Base-by-base conservation (phyloP, 116 monocot species). In the Iris pallida region DNA sequence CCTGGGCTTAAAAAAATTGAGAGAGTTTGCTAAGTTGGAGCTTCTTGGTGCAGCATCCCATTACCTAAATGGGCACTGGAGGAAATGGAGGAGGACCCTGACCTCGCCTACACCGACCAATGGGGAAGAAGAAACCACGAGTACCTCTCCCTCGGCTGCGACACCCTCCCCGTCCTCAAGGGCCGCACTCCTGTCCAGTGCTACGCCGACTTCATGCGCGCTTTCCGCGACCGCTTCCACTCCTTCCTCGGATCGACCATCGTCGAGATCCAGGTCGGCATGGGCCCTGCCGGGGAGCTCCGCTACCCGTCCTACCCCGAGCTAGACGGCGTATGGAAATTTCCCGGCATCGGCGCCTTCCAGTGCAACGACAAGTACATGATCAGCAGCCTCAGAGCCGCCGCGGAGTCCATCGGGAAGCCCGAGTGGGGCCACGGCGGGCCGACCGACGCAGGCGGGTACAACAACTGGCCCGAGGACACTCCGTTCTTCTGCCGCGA, bases 251-350 rank as follows among this genome's bases (percentile, higher is more conserved):
- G 95, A 64, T 83, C 81, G 72, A 95, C 88, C 68, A 84, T 95
- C 64, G 67, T 86, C n/a, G 95, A 95, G 75, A 84, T 95, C 19
- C 95, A 95, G 65, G 91, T 90, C 0, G 95, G 95, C 3, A 86
- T 90, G 95, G 95, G 95, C 1, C 95, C 95, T 0, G 90, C 95
- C 11, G 95, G 95, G 0, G 95, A 95, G 79, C 81, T 95, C 14
- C 61, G 95, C 18, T 95, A 90, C 79, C 90, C 90, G 0, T 95
- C 95, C 0, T 95, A 95, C 53, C 95, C 88, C 0, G 95, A 95
- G 79, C 66, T 68, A 15, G 51, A 86, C 47, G 90, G 90, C 19
- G 88, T 88, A 6, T 90, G 90, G 95, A 81, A 68, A 17, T 95
- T 90, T 56, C 95, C 90, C 0, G 95, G 95, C 5, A 88, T 95